A percentile compares a stretch with the other conserved stretches of the same genome.
These are phyloP conservation scores for Pythium phragmiticola DNA, from an alignment of 352 stramenopile genomes.

Conservation along the genomic window DNA sequence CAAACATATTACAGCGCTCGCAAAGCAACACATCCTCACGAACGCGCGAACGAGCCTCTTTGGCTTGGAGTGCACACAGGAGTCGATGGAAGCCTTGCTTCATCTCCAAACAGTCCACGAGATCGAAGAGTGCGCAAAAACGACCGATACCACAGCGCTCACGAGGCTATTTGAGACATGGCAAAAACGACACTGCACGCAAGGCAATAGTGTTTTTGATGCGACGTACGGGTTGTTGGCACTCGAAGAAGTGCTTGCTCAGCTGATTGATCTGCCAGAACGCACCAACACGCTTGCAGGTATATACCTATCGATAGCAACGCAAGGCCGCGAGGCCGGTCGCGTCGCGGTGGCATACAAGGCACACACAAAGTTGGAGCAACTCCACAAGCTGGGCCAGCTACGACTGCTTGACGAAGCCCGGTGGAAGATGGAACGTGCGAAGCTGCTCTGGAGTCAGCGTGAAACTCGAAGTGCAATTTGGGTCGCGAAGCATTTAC, in stretches of 20 bases:
- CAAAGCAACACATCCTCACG: slow-evolving; percentile 53
- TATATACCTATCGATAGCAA: slow-evolving; percentile 56
- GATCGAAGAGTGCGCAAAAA: slow-evolving; percentile 46
- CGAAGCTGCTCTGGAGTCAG: slow-evolving; percentile 79
- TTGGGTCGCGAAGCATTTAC: slow-evolving; percentile 61
- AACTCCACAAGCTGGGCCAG: slow-evolving; percentile 37
- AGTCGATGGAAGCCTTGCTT: slow-evolving; percentile 53
- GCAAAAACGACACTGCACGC: slow-evolving; percentile 28
- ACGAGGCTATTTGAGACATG: slow-evolving; percentile 39
- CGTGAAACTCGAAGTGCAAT: slow-evolving; percentile 72
- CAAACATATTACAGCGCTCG: slow-evolving; percentile 29
- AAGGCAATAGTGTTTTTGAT: slow-evolving; percentile 44
- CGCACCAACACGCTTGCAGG: slow-evolving; percentile 34
- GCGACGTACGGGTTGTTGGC: slow-evolving; percentile 53
- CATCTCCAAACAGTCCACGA: slow-evolving; percentile 59
- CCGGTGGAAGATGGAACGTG: slow-evolving; percentile 73
- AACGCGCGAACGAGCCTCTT: slow-evolving; percentile 59
- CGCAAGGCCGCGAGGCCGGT: slow-evolving; percentile 60
- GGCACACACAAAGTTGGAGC: slow-evolving; percentile 58
- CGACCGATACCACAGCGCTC: neutral
- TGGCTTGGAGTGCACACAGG: slow-evolving; percentile 66
- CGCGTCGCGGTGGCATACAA: slow-evolving; percentile 66
- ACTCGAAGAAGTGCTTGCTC: slow-evolving; percentile 62
- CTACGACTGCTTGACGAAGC: slow-evolving; percentile 46
- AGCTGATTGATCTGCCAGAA: slow-evolving; percentile 33